Evolutionary conservation across 1,284 basidiomycete genomes (phyloP).

Genomic region (Heterobasidion irregulare): DNA sequence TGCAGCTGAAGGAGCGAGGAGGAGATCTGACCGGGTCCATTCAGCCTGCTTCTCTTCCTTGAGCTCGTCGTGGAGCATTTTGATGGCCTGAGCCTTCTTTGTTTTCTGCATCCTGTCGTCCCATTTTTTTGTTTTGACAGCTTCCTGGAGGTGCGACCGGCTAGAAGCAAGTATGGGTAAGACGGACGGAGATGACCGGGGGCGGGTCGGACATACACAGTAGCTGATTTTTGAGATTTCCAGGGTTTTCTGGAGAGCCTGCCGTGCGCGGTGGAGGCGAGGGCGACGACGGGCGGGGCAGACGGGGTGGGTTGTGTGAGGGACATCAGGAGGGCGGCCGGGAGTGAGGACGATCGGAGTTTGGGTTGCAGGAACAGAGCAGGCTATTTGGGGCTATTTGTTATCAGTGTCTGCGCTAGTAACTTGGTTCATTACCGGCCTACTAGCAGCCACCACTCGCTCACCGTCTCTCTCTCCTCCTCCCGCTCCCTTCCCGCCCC

Average conservation of each 20-base stretch:
- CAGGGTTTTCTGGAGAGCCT: conserved; percentile 60
- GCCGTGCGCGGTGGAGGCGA: conserved; percentile 50
- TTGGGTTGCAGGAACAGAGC: too few species aligned
- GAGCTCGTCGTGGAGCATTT: conserved; percentile 63
- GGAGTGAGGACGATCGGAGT: neutral
- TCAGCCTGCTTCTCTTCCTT: conserved; percentile 71
- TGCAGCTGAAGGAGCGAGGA: neutral
- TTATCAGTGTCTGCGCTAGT: neutral
- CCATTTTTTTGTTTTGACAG: conserved; percentile 60
- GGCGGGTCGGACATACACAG: conserved; percentile 37
- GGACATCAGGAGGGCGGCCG: neutral
- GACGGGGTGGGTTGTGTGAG: conserved; percentile 3
- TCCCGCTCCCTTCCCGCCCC: neutral
- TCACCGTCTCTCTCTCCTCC: neutral
- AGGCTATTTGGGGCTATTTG: conserved; percentile 1
- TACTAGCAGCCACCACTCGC: neutral
- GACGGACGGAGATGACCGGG: conserved; percentile 4
- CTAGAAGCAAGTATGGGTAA: conserved; percentile 26
- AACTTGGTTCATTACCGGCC: neutral
- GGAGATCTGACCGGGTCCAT: conserved; percentile 39
- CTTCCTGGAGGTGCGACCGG: conserved; percentile 58
- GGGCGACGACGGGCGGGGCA: conserved; percentile 17
- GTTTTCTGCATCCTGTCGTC: conserved; percentile 61
- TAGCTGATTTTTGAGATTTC: conserved; percentile 55
- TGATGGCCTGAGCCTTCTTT: conserved; percentile 56